Base-by-base conservation (phyloP, 495 filamentous ascomycete species). In the Penicillium pancosmium region DNA sequence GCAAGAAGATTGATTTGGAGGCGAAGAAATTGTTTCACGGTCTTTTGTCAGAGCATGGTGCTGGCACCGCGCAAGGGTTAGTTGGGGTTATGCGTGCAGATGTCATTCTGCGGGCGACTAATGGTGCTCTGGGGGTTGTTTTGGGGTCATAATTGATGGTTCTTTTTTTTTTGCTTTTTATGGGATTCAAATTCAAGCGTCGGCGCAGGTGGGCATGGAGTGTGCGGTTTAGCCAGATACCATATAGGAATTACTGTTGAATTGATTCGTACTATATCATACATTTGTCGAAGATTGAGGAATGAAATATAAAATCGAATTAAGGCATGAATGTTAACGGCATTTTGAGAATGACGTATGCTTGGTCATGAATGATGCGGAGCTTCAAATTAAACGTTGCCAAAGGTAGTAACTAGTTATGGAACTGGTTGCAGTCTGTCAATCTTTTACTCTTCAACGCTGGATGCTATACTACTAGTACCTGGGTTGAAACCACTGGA, bases 1-100 rank as follows among this genome's bases (percentile, higher is more conserved):
- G 61, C 11, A 71, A 56, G 25, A 77, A 73, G 16, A 66, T 76
- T 11, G 70, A 77, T 23, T 68, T 68, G 21, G 78, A 79, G 48
- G 60, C 70, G 0, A 78, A 76, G 52, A 72, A 69, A 19, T 56
- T 80, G 19, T 81, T 81, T 46, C 63, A 74, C 35, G 66, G 67
- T 12, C 55, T 82, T 33, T 56, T 82, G 5, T 60, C 51, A 27
- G 73, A 75, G 25, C 60, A 68, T 25, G 59, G 52, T 12, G 41
- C 34, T 41, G 46, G 36, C 2, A 46, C 46, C 34, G 56, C 55
- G n/a, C 59, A 57, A 31, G 43, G 53, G 4, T 47, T 54, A 41
- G 49, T 51, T 13, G 63, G 58, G 34, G 65, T 40, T 23, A 46
- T 65, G 34, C 60, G 70, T 57, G 33, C 62, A 31, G 65, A 71